phyloP scores from a whole-genome alignment of 2,329 filamentous ascomycete species.

The Nothopassalora personata region DNA sequence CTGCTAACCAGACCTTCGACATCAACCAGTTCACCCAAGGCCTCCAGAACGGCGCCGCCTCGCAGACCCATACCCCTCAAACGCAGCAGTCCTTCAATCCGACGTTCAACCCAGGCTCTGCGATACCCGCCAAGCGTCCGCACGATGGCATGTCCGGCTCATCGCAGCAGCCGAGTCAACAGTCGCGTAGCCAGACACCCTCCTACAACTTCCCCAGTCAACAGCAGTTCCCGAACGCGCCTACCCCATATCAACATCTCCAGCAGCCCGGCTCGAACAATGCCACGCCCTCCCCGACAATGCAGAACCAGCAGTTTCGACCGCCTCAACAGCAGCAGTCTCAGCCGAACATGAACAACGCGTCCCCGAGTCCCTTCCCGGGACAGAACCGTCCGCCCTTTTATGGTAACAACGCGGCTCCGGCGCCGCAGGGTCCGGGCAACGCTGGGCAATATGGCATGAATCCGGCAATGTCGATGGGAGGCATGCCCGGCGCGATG shows the following conservation, averaged over 20 bases:
- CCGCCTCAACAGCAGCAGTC: constrained; percentile 62
- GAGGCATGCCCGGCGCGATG: constrained; percentile 41
- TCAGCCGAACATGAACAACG: constrained; percentile 66
- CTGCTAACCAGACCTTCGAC: constrained; percentile 37
- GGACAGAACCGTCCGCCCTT: constrained; percentile 23
- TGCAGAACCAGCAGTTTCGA: constrained; percentile 69
- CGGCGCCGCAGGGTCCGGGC: constrained; percentile 17
- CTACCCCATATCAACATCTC: constrained; percentile 73
- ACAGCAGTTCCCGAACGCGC: constrained; percentile 53
- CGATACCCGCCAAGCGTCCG: constrained; percentile 85
- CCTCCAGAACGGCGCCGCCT: constrained; percentile 62
- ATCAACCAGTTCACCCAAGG: constrained; percentile 43
- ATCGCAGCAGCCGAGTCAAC: constrained; percentile 68
- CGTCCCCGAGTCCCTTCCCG: constrained; percentile 80
- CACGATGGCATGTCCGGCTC: constrained; percentile 83
- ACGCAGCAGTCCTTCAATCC: constrained; percentile 47
- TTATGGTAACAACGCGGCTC: constrained; percentile 41
- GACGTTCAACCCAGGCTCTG: constrained; percentile 75
- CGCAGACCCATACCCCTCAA: constrained; percentile 62
- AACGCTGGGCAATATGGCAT: constrained; percentile 33
- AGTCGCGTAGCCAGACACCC: constrained; percentile 87
- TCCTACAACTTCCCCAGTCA: constrained; percentile 57
- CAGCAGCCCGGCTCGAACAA: constrained; percentile 68
- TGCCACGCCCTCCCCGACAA: constrained; percentile 87
- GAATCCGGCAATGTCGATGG: constrained; percentile 29